Conservation (phyloP, 2,329 filamentous ascomycete genomes). For the Cladosporium austrohemisphaericum region DNA sequence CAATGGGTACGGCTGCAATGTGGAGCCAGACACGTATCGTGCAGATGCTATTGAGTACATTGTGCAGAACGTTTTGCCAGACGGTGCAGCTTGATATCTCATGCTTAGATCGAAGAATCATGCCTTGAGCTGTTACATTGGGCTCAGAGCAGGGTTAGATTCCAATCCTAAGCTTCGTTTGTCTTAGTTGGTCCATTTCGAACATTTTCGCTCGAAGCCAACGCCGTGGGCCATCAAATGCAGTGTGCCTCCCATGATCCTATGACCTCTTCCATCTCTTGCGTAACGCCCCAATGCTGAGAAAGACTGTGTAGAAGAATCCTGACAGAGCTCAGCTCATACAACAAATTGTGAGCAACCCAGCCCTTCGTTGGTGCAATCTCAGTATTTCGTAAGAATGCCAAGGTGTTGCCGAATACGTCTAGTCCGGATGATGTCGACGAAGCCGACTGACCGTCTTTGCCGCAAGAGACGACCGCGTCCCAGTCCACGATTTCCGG, state of each 20-base stretch:
- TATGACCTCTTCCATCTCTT: slow-evolving; percentile 4
- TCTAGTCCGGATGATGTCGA: too few species aligned
- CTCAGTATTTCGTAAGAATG: too few species aligned
- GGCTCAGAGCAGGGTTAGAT: too few species aligned
- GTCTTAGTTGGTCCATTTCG: too few species aligned
- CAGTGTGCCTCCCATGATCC: background rate
- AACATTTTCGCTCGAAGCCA: too few species aligned
- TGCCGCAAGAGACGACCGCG: background rate
- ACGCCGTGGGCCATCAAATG: background rate
- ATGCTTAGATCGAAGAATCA: too few species aligned
- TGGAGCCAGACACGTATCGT: background rate
- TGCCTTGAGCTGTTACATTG: too few species aligned
- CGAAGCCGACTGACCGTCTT: too few species aligned
- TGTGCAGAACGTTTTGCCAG: background rate
- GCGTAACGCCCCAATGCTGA: slow-evolving; percentile 1
- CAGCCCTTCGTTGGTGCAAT: too few species aligned
- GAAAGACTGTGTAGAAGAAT: background rate
- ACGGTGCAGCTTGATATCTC: background rate
- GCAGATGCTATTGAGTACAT: background rate
- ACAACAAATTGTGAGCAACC: background rate
- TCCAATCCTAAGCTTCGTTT: too few species aligned
- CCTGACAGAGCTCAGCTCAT: slow-evolving; percentile 1
- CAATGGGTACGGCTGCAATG: background rate
- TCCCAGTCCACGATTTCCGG: background rate
- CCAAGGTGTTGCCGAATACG: too few species aligned